Conservation (phyloP, 176 grass and related monocot genomes). For the Raddia guianensis region DNA sequence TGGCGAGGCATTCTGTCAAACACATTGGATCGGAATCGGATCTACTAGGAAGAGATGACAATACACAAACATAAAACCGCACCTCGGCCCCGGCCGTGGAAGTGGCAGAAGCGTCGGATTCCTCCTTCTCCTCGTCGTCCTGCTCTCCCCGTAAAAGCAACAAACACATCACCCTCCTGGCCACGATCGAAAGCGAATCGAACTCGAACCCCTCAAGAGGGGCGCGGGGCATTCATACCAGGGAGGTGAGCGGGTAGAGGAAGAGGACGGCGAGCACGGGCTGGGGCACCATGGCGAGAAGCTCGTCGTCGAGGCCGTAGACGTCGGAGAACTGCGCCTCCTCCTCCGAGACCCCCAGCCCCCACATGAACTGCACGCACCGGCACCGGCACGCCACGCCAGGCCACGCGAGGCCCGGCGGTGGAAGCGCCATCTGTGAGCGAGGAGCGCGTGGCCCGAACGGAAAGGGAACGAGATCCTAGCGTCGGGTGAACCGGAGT, state of each 20-base stretch:
- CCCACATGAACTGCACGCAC: conserved; percentile 77
- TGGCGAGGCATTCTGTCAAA: background rate
- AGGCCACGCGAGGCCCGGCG: background rate
- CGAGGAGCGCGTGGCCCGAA: background rate
- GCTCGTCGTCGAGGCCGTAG: conserved; percentile 89
- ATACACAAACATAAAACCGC: background rate
- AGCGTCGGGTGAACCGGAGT: background rate
- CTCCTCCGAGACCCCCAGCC: conserved; percentile 71
- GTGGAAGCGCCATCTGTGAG: conserved; percentile 3
- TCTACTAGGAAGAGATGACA: background rate
- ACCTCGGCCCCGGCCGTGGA: conserved; percentile 34
- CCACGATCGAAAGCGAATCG: conserved; percentile 1
- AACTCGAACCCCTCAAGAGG: background rate
- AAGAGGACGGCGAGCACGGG: conserved; percentile 94
- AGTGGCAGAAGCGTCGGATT: conserved; percentile 29
- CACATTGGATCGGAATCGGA: background rate
- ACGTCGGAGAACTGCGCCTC: conserved; percentile 85
- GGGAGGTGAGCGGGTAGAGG: conserved; percentile 73
- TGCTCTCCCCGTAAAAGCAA: conserved; percentile 4
- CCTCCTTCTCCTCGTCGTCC: conserved; percentile 45
- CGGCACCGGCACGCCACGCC: background rate
- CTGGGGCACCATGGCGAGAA: conserved; percentile 87
- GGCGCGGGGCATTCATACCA: conserved; percentile 33
- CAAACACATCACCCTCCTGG: background rate
- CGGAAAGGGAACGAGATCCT: conserved; percentile 31